These are phyloP conservation scores for Diplodia seriata DNA, from an alignment of 2,329 filamentous ascomycete species.

Conservation along the genomic window DNA sequence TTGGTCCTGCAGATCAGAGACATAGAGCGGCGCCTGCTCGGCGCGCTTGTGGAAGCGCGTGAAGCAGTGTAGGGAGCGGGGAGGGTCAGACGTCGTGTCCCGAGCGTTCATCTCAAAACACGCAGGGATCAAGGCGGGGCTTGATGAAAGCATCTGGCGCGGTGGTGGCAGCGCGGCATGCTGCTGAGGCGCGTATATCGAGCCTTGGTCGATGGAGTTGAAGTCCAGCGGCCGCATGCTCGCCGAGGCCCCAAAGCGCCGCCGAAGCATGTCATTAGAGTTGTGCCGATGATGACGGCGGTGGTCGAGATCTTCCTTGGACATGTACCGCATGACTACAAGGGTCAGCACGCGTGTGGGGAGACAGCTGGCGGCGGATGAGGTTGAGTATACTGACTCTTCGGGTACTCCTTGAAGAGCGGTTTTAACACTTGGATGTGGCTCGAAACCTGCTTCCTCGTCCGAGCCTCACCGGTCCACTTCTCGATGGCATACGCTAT, in stretches of 20 bases:
- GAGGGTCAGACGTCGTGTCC: constrained; percentile 40
- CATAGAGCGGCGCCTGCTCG: constrained; percentile 32
- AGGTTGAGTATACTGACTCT: constrained; percentile 52
- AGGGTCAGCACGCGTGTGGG: constrained; percentile 37
- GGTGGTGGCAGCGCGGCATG: constrained; percentile 27
- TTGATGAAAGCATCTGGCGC: constrained; percentile 29
- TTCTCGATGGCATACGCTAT: constrained; percentile 65
- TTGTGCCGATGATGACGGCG: constrained; percentile 34
- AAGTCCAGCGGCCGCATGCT: constrained; percentile 30
- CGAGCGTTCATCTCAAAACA: constrained; percentile 49
- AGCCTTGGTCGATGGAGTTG: constrained; percentile 26
- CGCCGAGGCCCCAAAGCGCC: constrained; percentile 11
- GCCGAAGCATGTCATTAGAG: constrained; percentile 30
- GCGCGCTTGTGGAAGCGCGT: constrained; percentile 44
- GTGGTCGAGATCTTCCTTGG: constrained; percentile 45
- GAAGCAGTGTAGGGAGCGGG: constrained; percentile 47
- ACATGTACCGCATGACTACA: constrained; percentile 52
- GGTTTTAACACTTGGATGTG: constrained; percentile 68
- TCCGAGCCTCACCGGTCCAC: constrained; percentile 60
- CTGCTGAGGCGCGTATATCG: constrained; percentile 20
- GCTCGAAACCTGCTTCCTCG: constrained; percentile 68
- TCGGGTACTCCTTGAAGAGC: constrained; percentile 59
- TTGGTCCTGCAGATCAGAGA: constrained; percentile 4
- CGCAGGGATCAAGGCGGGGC: constrained; percentile 15
- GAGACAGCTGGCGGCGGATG: constrained; percentile 1